Conservation (phyloP, 768 basidiomycete genomes). For the Panaeolus cyanescens region DNA sequence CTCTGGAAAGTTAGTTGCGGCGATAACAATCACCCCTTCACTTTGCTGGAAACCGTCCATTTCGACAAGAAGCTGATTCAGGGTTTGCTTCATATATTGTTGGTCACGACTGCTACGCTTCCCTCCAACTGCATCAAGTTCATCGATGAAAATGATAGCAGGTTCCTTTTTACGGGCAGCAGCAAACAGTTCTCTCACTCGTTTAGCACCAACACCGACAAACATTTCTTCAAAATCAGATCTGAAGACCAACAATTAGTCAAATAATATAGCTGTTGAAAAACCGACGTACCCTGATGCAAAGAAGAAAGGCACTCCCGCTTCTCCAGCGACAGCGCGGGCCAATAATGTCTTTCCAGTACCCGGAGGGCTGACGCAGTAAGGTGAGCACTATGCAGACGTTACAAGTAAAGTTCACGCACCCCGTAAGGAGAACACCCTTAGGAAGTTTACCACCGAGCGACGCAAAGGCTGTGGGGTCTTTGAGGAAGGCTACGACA, state of each 20-base stretch:
- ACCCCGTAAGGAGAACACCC: slow-evolving; percentile 89
- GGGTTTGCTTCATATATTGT: slow-evolving; percentile 90
- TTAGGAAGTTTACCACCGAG: slow-evolving; percentile 95
- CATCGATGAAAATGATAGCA: slow-evolving; percentile 98
- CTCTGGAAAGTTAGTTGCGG: slow-evolving; percentile 97
- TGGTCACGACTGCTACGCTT: slow-evolving; percentile 84
- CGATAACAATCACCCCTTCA: slow-evolving; percentile 95
- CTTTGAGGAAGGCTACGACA: slow-evolving; percentile 92
- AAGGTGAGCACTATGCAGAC: slow-evolving; percentile 4
- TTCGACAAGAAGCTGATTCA: slow-evolving; percentile 96
- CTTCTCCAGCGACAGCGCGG: slow-evolving; percentile 95
- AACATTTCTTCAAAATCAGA: slow-evolving; percentile 99
- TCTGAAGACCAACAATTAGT: slow-evolving; percentile 32
- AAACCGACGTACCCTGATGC: slow-evolving; percentile 72
- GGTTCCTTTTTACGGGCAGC: slow-evolving; percentile 94
- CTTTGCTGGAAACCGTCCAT: slow-evolving; percentile 95
- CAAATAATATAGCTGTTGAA: slow-evolving; percentile 5
- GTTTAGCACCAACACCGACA: slow-evolving; percentile 92
- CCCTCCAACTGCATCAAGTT: slow-evolving; percentile 91
- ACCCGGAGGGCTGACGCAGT: slow-evolving; percentile 62
- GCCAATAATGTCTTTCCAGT: slow-evolving; percentile 99
- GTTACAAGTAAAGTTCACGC: slow-evolving; percentile 13
- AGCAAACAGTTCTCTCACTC: slow-evolving; percentile 93
- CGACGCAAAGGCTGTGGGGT: slow-evolving; percentile 86
- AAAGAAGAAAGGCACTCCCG: slow-evolving; percentile 96